phyloP scores from a whole-genome alignment of 2,329 filamentous ascomycete species.

The Malbranchea cinnamomea region DNA sequence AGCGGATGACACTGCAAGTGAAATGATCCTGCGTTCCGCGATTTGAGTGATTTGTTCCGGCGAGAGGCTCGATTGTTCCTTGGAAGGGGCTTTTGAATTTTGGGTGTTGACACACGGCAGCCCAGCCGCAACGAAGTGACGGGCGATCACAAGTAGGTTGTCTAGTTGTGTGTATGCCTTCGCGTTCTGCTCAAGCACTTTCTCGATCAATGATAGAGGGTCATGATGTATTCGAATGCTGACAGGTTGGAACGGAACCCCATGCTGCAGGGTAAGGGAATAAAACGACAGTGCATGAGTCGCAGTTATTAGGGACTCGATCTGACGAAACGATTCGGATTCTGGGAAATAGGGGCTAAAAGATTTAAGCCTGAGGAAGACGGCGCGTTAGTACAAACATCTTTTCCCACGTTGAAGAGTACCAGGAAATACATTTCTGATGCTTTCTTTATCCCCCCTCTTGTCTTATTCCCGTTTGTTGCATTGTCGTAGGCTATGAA shows the following conservation, averaged over 20 bases:
- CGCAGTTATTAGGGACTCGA: conserved; percentile 41
- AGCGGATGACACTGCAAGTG: conserved; percentile 32
- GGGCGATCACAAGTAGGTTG: conserved; percentile 46
- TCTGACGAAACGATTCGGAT: conserved; percentile 28
- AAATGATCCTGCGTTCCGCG: conserved; percentile 32
- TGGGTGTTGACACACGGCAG: conserved; percentile 17
- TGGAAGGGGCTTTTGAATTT: conserved; percentile 10
- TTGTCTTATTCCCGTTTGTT: conserved; percentile 48
- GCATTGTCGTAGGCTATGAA: conserved; percentile 48
- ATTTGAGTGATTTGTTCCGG: conserved; percentile 18
- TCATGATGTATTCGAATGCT: conserved; percentile 50
- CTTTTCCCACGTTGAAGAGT: conserved; percentile 3
- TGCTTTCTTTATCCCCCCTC: conserved; percentile 48
- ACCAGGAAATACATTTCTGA: conserved; percentile 35
- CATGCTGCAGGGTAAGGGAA: conserved; percentile 47
- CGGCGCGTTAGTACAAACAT: background rate
- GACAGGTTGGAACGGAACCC: conserved; percentile 50
- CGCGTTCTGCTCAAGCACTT: conserved; percentile 46
- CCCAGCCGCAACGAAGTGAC: conserved; percentile 39
- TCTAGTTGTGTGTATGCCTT: conserved; percentile 50
- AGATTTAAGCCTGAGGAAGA: conserved; percentile 23
- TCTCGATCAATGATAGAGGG: conserved; percentile 43
- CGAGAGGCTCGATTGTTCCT: conserved; percentile 5
- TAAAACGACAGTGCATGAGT: conserved; percentile 53
- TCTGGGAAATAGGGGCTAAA: conserved; percentile 29